Evolutionary conservation across 441 rosid species (phyloP), one percentile per base, ranked within the genome.

Genomic region (Erodium moschatum): DNA sequence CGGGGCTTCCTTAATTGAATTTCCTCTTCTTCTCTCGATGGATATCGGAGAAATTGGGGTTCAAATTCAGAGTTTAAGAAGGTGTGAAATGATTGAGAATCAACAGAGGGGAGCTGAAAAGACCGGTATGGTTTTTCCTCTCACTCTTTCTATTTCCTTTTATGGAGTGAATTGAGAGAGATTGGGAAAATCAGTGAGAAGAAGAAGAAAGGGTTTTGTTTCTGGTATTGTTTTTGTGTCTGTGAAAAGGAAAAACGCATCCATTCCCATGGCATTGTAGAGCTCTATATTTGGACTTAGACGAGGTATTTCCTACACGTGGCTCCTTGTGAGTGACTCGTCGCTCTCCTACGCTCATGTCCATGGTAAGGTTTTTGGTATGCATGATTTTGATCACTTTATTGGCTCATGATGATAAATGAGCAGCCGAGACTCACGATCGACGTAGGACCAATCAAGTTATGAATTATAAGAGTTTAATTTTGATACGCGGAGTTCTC

Each of bases 171-270:
- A 58, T 58, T 21, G 24, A 58, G 64, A 29, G 13, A 20, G 27
- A 58, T 58, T 21, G 64, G 64, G n/a, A 20, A 58, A 58, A 7
- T 58, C 64, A 58, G 64, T 19, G 64, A 58, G 31, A 4, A 58
- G 64, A 58, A 58, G 64, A 21, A 58, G 40, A 35, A 35, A 29
- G 31, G 31, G 31, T 29, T 29, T 29, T 29, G 31, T 29, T 29
- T 29, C 31, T 29, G 31, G 31, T 29, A 29, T 29, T 29, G 31
- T 29, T 29, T 29, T 29, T 29, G 31, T 29, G 31, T 29, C 31
- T 29, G 2, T 29, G 31, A 29, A 29, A 29, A 4, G 31, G 31
- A 29, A 29, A 29, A 29, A 29, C 31, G 31, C 31, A 29, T 29
- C 31, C 31, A 29, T 29, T 29, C 31, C 31, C 31, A 29, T 29